Evolutionary conservation across 768 basidiomycete genomes (phyloP).

Genomic region (Pleurotus djamor): DNA sequence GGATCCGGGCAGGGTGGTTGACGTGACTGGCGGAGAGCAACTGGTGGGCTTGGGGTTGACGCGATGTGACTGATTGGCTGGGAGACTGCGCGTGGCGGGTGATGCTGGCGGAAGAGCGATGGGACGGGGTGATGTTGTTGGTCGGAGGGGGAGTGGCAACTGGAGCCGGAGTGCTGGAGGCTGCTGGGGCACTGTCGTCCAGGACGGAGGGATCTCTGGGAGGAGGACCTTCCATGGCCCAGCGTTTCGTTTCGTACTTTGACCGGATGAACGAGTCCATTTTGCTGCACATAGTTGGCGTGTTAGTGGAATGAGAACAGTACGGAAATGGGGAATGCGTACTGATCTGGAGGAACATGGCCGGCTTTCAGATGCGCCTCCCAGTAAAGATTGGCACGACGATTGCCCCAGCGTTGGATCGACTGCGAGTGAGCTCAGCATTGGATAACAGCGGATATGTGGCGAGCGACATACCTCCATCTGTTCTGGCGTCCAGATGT

Average conservation of each 20-base stretch:
- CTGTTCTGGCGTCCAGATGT: conserved; percentile 97
- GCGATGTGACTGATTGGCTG: conserved; percentile 19
- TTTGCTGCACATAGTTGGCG: conserved; percentile 56
- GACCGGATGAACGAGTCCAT: conserved; percentile 97
- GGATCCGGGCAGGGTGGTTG: conserved; percentile 10
- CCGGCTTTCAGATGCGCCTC: conserved; percentile 92
- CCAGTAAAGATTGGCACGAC: conserved; percentile 93
- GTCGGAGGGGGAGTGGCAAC: conserved; percentile 23
- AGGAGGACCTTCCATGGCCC: conserved; percentile 89
- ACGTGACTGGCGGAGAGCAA: conserved; percentile 41
- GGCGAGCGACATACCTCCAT: conserved; percentile 66
- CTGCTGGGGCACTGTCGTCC: conserved; percentile 39
- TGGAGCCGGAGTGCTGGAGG: conserved; percentile 18
- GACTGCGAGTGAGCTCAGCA: conserved; percentile 36
- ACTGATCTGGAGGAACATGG: conserved; percentile 95
- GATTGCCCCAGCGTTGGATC: conserved; percentile 94
- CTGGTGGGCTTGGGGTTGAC: conserved; percentile 53
- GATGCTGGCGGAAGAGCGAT: conserved; percentile 10
- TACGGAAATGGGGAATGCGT: conserved; percentile 30
- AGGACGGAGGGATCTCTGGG: conserved; percentile 81
- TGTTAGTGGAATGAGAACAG: background rate
- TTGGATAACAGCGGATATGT: background rate
- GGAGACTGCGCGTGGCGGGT: background rate
- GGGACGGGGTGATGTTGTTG: conserved; percentile 15
- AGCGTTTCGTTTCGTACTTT: conserved; percentile 91